Evolutionary conservation across 1,284 basidiomycete genomes (phyloP).

Genomic region (Ganoderma resinaceum): DNA sequence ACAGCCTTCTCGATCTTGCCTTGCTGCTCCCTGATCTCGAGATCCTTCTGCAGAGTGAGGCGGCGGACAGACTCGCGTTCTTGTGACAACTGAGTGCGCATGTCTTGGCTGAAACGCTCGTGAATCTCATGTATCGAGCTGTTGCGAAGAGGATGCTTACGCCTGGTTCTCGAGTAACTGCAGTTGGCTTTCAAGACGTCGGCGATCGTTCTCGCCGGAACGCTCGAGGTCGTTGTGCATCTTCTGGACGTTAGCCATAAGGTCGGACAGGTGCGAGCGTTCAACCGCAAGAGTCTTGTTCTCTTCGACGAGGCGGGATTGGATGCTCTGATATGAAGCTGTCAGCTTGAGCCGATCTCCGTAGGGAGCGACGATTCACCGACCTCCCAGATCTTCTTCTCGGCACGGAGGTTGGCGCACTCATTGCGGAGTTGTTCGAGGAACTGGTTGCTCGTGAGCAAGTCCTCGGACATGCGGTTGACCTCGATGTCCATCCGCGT

Average conservation of each 20-base stretch:
- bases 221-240: constrained; percentile 90
- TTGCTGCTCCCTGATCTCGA: constrained; percentile 82
- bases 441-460: constrained; percentile 60
- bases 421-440: constrained; percentile 85
- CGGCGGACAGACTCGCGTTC: constrained; percentile 84
- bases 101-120: constrained; percentile 62
- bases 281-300: constrained; percentile 83
- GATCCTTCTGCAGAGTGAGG: constrained; percentile 77
- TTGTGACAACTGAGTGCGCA: constrained; percentile 76
- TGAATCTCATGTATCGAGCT: constrained; percentile 10
- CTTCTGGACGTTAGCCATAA: constrained; percentile 88
- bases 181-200: constrained; percentile 81
- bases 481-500: constrained; percentile 72
- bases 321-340: constrained; percentile 60
- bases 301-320: constrained; percentile 84
- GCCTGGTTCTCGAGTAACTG: constrained; percentile 81
- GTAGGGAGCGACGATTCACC: constrained; percentile 30
- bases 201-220: constrained; percentile 80
- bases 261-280: constrained; percentile 83
- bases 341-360: neutral
- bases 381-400: constrained; percentile 93
- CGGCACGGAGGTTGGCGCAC: constrained; percentile 84
- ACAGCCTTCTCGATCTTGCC: constrained; percentile 76
- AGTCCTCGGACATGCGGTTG: constrained; percentile 68
- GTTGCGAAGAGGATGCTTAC: constrained; percentile 46